Conservation (phyloP, 1,284 basidiomycete species). For the Cryptococcus maquisensis region DNA sequence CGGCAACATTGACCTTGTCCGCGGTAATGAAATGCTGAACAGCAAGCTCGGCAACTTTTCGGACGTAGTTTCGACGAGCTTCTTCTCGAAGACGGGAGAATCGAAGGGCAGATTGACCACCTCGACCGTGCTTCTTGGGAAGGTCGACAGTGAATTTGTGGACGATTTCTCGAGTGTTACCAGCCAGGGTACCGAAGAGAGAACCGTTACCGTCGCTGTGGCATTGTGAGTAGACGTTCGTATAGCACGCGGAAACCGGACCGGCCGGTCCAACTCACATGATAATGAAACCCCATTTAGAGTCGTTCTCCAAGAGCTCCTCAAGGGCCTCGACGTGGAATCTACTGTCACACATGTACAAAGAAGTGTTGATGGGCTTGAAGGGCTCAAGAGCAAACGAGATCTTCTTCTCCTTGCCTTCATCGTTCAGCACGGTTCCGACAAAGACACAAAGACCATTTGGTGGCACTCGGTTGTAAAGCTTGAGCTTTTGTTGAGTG, state of each 20-base stretch:
- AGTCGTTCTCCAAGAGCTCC: conserved; percentile 94
- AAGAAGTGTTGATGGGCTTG: conserved; percentile 98
- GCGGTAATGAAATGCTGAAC: conserved; percentile 98
- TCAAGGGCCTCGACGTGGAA: conserved; percentile 98
- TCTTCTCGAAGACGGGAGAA: conserved; percentile 99
- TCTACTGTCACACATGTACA: conserved; percentile 99
- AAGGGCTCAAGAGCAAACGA: conserved; percentile 97
- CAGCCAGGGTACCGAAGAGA: conserved; percentile 91
- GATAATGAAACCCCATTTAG: conserved; percentile 98
- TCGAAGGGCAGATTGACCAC: conserved; percentile 99
- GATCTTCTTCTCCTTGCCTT: conserved; percentile 98
- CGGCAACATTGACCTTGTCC: conserved; percentile 97
- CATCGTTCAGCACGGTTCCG: conserved; percentile 95
- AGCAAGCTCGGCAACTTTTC: conserved; percentile 94
- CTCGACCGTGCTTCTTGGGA: conserved; percentile 99
- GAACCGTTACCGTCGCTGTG: conserved; percentile 43
- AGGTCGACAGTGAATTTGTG: conserved; percentile 99
- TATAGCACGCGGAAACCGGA: background rate
- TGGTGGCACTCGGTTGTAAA: conserved; percentile 92
- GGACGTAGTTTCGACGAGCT: conserved; percentile 98
- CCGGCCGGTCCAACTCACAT: conserved; percentile 55
- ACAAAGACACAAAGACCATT: conserved; percentile 97
- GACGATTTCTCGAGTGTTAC: conserved; percentile 94
- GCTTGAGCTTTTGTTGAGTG: conserved; percentile 96
- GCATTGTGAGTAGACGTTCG: background rate